These are phyloP conservation scores for Ophiocordyceps robertsii DNA, from an alignment of 2,329 filamentous ascomycete genomes.

Conservation along the genomic window DNA sequence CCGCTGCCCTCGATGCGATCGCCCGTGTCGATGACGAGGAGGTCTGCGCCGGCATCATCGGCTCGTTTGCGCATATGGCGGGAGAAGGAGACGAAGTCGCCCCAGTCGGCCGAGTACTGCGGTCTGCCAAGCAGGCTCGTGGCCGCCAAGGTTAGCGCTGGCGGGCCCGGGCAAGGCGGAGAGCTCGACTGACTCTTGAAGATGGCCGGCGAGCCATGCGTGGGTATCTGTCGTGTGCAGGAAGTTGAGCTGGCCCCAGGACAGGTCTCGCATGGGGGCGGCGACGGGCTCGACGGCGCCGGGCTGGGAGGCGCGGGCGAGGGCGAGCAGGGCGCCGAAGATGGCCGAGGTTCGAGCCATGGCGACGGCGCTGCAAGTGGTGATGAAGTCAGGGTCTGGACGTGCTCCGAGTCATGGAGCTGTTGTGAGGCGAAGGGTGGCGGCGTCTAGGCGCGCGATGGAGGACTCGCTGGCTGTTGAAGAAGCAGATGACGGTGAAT, in stretches of 20 bases:
- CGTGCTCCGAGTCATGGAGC: background rate
- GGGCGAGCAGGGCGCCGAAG: constrained; percentile 4
- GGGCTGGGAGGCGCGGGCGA: constrained; percentile 51
- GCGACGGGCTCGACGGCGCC: constrained; percentile 63
- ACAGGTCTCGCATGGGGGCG: constrained; percentile 70
- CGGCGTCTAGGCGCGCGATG: background rate
- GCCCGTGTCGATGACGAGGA: constrained; percentile 90
- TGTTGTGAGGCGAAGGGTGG: background rate
- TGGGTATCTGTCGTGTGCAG: constrained; percentile 95
- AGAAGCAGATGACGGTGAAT: background rate
- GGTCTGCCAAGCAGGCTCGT: constrained; percentile 34
- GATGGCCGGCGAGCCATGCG: constrained; percentile 88
- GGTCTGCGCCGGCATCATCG: constrained; percentile 64
- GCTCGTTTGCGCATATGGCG: constrained; percentile 68
- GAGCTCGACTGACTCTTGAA: constrained; percentile 56
- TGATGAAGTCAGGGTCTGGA: background rate
- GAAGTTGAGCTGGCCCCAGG: constrained; percentile 93
- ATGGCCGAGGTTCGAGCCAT: constrained; percentile 11
- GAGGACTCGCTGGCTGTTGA: background rate
- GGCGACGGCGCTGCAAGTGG: constrained; percentile 4
- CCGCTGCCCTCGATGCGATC: constrained; percentile 91
- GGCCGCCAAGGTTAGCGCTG: background rate
- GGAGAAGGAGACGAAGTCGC: constrained; percentile 91
- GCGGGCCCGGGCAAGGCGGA: too few species aligned
- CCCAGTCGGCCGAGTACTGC: constrained; percentile 93